A percentile compares a stretch with the other conserved stretches of the same genome.
Conservation (phyloP, 164 flowering plant genomes). For the Magnolia sinica region DNA sequence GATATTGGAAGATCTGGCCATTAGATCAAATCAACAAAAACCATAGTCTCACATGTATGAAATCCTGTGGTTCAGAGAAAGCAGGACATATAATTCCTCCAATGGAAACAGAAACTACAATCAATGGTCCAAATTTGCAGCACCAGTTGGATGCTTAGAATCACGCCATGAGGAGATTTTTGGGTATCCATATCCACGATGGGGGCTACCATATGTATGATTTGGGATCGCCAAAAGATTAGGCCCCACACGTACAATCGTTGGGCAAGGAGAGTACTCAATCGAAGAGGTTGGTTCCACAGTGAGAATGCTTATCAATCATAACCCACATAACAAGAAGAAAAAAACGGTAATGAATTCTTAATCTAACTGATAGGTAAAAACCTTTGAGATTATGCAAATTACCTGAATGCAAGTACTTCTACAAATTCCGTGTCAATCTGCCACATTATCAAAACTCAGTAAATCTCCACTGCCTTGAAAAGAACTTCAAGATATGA, state of each 20-base stretch:
- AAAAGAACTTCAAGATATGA: neutral
- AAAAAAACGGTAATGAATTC: neutral
- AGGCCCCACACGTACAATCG: neutral
- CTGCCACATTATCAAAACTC: slow-evolving; percentile 32
- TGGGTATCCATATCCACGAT: too few relatives aligned
- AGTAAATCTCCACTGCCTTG: neutral
- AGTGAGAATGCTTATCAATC: neutral
- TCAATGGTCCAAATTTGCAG: neutral
- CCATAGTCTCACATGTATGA: too few relatives aligned
- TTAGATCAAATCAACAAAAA: too few relatives aligned
- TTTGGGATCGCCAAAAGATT: neutral
- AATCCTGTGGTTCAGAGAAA: too few relatives aligned
- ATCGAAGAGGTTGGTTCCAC: neutral
- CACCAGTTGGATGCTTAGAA: neutral
- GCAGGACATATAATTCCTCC: neutral
- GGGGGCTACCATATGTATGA: neutral
- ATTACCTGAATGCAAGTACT: slow-evolving; percentile 73
- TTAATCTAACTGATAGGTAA: neutral
- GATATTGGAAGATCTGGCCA: too few relatives aligned
- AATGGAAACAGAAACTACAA: neutral
- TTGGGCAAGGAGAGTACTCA: neutral
- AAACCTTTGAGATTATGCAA: neutral
- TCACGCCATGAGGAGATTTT: neutral
- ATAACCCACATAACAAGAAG: neutral
- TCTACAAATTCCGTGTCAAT: slow-evolving; percentile 73